Evolutionary conservation across 2,329 filamentous ascomycete genomes (phyloP).

Genomic region (Sphaerostilbella broomeana): DNA sequence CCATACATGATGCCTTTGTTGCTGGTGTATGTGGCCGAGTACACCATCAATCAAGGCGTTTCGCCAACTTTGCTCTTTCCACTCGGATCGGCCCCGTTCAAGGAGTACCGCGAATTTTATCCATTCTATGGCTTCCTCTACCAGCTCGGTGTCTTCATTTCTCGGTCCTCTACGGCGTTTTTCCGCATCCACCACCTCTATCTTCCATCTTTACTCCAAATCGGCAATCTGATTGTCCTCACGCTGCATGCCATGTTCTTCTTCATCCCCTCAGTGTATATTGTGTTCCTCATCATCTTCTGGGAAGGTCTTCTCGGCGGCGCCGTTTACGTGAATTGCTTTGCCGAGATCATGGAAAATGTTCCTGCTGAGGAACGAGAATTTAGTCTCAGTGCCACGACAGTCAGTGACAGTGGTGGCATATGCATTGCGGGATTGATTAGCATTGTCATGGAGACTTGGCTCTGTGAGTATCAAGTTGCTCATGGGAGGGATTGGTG

Average conservation of each 20-base stretch:
- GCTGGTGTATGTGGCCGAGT: slow-evolving; percentile 91
- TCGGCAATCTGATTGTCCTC: slow-evolving; percentile 68
- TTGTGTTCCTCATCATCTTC: slow-evolving; percentile 80
- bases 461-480: slow-evolving; percentile 80
- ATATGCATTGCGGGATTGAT: slow-evolving; percentile 84
- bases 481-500: slow-evolving; percentile 72
- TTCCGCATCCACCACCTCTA: slow-evolving; percentile 76
- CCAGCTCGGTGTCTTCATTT: slow-evolving; percentile 91
- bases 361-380: slow-evolving; percentile 73
- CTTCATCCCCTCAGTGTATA: slow-evolving; percentile 77
- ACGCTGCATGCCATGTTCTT: slow-evolving; percentile 69
- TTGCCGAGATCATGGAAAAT: slow-evolving; percentile 85
- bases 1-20: slow-evolving; percentile 84
- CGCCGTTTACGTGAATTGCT: slow-evolving; percentile 91
- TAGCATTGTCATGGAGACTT: slow-evolving; percentile 74
- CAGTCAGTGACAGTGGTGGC: slow-evolving; percentile 84
- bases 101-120: slow-evolving; percentile 80
- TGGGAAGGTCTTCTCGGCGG: slow-evolving; percentile 94
- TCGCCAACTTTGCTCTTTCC: slow-evolving; percentile 86
- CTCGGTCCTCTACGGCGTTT: slow-evolving; percentile 84
- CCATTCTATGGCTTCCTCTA: slow-evolving; percentile 93
- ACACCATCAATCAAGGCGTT: slow-evolving; percentile 95
- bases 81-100: slow-evolving; percentile 67
- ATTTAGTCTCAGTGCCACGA: slow-evolving; percentile 84
- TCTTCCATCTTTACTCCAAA: slow-evolving; percentile 72